Evolutionary conservation across 169 alveolate genomes (phyloP).

Genomic region (Eimeria falciformis): DNA sequence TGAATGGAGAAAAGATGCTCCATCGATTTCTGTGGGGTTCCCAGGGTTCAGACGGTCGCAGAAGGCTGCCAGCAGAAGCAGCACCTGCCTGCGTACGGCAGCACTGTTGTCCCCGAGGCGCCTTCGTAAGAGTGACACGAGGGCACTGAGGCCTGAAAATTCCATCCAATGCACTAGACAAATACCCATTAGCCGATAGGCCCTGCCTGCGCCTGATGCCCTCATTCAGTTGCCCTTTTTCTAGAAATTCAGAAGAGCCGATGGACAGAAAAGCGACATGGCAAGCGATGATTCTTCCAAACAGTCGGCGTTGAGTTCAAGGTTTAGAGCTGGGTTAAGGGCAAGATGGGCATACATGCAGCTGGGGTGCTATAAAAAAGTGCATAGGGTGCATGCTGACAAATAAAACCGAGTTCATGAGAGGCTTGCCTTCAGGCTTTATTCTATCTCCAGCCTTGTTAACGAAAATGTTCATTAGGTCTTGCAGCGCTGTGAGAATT

Average conservation of each 20-base stretch:
- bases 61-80: conserved; percentile 33
- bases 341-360: too few species aligned
- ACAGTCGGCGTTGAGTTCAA: too few species aligned
- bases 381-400: not conserved
- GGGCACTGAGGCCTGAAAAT: conserved; percentile 70
- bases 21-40: not conserved
- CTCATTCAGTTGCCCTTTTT: too few species aligned
- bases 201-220: too few species aligned
- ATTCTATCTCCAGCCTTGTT: conserved; percentile 40
- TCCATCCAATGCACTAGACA: too few species aligned
- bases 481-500: conserved; percentile 41
- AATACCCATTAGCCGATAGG: too few species aligned
- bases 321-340: too few species aligned
- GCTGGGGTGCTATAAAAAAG: too few species aligned
- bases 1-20: not conserved
- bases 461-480: conserved; percentile 50
- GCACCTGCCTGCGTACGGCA: conserved; percentile 52
- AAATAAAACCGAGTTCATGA: not conserved
- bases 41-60: conserved; percentile 15
- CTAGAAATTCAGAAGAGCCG: too few species aligned
- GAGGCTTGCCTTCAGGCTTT: conserved; percentile 49
- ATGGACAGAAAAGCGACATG: too few species aligned
- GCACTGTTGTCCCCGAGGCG: conserved; percentile 50
- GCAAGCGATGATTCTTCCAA: too few species aligned
- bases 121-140: conserved; percentile 27